A percentile compares a stretch with the other conserved stretches of the same genome.
phyloP scores from a whole-genome alignment of 2,329 filamentous ascomycete species.

The Salinomyces thailandicus region DNA sequence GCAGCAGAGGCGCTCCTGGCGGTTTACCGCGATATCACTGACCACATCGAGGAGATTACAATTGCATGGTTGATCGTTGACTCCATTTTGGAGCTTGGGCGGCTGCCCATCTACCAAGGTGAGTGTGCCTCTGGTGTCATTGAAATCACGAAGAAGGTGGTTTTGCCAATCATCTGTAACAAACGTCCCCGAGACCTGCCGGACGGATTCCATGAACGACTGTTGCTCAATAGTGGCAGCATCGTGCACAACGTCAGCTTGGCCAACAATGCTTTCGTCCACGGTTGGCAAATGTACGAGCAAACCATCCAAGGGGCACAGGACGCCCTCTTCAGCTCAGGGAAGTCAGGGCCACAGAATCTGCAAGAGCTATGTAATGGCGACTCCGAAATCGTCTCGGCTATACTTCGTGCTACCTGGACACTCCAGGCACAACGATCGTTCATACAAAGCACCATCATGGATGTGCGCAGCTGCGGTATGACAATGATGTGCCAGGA shows the following conservation, averaged over 20 bases:
- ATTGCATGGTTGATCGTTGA: conserved; percentile 17
- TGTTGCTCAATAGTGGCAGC: conserved; percentile 6
- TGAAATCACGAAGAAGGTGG: conserved; percentile 12
- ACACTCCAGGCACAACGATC: conserved; percentile 58
- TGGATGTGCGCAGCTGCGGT: conserved; percentile 77
- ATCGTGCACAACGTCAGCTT: conserved; percentile 4
- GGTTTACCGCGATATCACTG: conserved; percentile 3
- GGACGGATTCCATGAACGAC: conserved; percentile 13
- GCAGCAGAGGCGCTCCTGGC: neutral
- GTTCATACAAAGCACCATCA: conserved; percentile 72
- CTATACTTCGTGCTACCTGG: conserved; percentile 54
- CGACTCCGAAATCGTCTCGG: conserved; percentile 19
- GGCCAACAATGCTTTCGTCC: neutral
- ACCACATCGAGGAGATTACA: conserved; percentile 6
- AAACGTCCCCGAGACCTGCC: conserved; percentile 23
- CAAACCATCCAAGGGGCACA: conserved; percentile 13
- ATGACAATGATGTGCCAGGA: conserved; percentile 63
- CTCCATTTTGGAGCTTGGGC: conserved; percentile 10
- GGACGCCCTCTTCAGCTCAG: conserved; percentile 11
- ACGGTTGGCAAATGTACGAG: conserved; percentile 11
- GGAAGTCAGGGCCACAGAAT: neutral
- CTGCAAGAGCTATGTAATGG: conserved; percentile 10
- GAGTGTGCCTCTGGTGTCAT: conserved; percentile 11
- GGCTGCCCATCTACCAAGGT: conserved; percentile 2
- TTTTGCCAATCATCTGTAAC: conserved; percentile 19